A percentile compares a stretch with the other conserved stretches of the same genome.
Evolutionary conservation across 305 asterid genomes (phyloP).

Genomic region (Fraxinus dipetala): DNA sequence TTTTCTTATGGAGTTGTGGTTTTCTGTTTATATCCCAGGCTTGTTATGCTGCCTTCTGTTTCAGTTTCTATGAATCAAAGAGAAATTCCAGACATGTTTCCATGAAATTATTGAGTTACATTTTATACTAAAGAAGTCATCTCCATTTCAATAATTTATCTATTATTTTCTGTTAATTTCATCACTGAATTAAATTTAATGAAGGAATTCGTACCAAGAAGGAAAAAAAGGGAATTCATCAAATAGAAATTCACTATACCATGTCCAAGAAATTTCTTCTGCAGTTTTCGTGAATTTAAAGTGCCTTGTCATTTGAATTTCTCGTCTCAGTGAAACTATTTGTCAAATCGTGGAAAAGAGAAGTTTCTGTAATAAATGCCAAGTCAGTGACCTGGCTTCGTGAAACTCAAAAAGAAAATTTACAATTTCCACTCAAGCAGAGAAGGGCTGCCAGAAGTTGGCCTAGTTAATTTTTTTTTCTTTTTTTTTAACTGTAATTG

Average conservation of each 20-base stretch:
- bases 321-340: not conserved
- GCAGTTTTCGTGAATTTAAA: not conserved
- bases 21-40: not conserved
- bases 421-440: not conserved
- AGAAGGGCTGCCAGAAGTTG: not conserved
- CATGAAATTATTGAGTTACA: not conserved
- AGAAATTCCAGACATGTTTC: not conserved
- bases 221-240: not conserved
- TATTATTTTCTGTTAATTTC: not conserved
- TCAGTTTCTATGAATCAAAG: not conserved
- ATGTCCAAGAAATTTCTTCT: conserved; percentile 1
- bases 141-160: not conserved
- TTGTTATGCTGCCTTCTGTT: not conserved
- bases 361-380: not conserved
- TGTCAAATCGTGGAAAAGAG: not conserved
- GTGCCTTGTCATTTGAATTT: not conserved
- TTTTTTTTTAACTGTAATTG: not conserved
- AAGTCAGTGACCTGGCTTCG: not conserved
- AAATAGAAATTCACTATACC: not conserved
- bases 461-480: not conserved
- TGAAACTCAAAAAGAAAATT: not conserved
- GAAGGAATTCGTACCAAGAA: not conserved
- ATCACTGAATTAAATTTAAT: not conserved
- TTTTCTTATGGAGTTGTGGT: not conserved
- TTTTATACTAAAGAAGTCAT: not conserved